Percentiles rank a stretch among this genome's conserved stretches.
These are phyloP conservation scores for Rhododendron williamsianum DNA, from an alignment of 148 eudicot genomes.

Conservation along the genomic window DNA sequence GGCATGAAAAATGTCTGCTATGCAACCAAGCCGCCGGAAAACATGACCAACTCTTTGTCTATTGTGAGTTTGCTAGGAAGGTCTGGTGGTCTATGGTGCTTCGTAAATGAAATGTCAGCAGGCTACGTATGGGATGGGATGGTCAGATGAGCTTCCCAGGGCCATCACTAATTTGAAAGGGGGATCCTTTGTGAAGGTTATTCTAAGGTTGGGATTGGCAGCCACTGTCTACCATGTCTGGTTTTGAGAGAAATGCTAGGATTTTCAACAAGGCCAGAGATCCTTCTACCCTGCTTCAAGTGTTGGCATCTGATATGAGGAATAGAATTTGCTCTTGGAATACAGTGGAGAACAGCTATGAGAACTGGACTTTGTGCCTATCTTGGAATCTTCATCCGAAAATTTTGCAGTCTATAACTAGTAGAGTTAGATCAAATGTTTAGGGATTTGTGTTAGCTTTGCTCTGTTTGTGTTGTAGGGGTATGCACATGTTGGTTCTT, in stretches of 20 bases:
- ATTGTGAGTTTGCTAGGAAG: neutral
- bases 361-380: neutral
- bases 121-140: neutral
- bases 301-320: neutral
- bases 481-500: neutral
- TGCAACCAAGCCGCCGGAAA: neutral
- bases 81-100: neutral
- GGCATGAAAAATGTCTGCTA: neutral
- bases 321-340: neutral
- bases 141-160: neutral
- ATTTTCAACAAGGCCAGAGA: neutral
- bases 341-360: neutral
- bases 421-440: neutral
- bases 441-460: neutral
- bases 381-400: neutral
- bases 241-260: neutral
- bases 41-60: neutral
- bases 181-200: neutral
- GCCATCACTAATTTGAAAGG: neutral
- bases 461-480: neutral
- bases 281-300: neutral
- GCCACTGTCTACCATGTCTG: neutral
- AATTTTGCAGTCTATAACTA: neutral
- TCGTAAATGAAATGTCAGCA: neutral
- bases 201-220: neutral